Evolutionary conservation across 805 yeast species (phyloP), one percentile per base, ranked within the genome.

Genomic region (Nakazawaea ishiwadae): DNA sequence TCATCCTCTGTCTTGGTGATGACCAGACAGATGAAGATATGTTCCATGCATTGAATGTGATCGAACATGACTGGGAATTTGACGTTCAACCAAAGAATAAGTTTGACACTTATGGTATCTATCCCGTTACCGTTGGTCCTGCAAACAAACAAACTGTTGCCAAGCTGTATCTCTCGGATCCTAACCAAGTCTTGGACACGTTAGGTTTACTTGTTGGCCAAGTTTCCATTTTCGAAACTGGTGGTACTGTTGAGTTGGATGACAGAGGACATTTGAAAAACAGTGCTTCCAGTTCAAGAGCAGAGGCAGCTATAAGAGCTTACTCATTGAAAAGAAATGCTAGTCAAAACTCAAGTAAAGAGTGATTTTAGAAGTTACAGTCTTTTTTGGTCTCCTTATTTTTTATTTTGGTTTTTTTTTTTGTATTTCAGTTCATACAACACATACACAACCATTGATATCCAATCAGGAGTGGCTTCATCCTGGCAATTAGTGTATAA

Each of bases 1-100:
- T 93, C 56, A 77, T 85, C 31, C 62, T 91, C 41, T 93, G 98
- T 65, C 63, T 88, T 33, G 99, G 99, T 39, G 99, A 93, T 61
- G 99, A 93, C 60, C 73, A 82, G 31, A 93, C 99, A 0, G 99
- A 93, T 61, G 99, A 93, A 61, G 99, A 93, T 56, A 93, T 93
- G 99, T 93, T 93, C 61, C 72, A 69, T 45, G 82, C 91, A 20
- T 68, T 93, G 52, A 76, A 80, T 44, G 68, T 66, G 2, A 77
- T 86, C 50, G 88, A 83, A 52, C 53, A 57, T 2, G 55, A 60
- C 19, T 78, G 84, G 83, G 64, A 62, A 45, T 58, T 56, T 8
- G 58, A 65, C 2, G 62, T 65, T 5, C 58, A 66, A 30, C 64
- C 68, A 2, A 61, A 59, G 42, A 75, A 79, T 51, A 51, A 58